A percentile compares a stretch with the other conserved stretches of the same genome.
Evolutionary conservation across 345 rosid species (phyloP).

Genomic region (Brassica carinata): DNA sequence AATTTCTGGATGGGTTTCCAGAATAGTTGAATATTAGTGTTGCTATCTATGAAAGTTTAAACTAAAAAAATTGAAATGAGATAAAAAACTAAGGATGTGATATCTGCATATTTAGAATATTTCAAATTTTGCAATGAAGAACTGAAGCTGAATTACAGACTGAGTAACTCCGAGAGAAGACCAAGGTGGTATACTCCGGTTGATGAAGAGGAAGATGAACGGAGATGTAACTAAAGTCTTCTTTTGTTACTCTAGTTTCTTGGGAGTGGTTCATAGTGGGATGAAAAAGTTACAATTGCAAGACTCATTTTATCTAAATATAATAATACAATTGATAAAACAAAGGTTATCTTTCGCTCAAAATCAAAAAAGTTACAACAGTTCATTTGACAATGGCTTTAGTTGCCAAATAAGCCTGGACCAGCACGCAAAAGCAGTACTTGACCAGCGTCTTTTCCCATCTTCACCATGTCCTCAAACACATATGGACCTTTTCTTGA

Average conservation of each 20-base stretch:
- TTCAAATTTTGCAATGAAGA: slow-evolving; percentile 53
- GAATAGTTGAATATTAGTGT: no score
- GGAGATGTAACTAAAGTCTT: slow-evolving; percentile 61
- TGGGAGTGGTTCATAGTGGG: background rate
- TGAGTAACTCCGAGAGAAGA: slow-evolving; percentile 61
- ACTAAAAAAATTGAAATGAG: no score
- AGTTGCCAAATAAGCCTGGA: slow-evolving; percentile 78
- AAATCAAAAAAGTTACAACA: slow-evolving; percentile 42
- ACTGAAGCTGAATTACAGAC: slow-evolving; percentile 70
- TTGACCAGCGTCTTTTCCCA: slow-evolving; percentile 93
- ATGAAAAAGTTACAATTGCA: slow-evolving; percentile 12
- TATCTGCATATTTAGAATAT: no score
- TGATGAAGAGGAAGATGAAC: slow-evolving; percentile 76
- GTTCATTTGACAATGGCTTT: slow-evolving; percentile 35
- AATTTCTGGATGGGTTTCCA: no score
- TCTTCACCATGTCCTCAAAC: slow-evolving; percentile 70
- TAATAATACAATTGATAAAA: slow-evolving; percentile 27
- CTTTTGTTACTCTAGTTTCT: background rate
- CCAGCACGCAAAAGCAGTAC: slow-evolving; percentile 85
- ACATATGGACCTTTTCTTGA: slow-evolving; percentile 79
- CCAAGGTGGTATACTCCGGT: slow-evolving; percentile 79
- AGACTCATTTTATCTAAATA: slow-evolving; percentile 29
- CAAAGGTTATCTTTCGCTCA: slow-evolving; percentile 34
- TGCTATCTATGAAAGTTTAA: no score
- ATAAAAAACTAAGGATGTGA: no score